phyloP scores from a whole-genome alignment of 2,329 filamentous ascomycete genomes.

The Phialemonium atrogriseum region DNA sequence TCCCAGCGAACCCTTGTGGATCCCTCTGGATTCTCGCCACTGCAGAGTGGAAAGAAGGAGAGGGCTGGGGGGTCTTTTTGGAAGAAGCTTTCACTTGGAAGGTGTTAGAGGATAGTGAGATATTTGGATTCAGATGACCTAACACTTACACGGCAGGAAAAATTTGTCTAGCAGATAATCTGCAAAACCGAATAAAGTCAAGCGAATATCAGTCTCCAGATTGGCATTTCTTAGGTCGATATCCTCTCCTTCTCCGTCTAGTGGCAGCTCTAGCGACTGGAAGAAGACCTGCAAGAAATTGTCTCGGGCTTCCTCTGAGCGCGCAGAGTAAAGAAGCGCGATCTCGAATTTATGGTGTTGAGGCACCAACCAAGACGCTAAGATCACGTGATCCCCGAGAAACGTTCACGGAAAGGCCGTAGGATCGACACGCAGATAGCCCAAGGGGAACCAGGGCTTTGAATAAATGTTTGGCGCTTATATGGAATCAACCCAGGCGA shows the following conservation, averaged over 20 bases:
- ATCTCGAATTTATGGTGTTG: no score
- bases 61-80: conserved; percentile 16
- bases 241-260: conserved; percentile 10
- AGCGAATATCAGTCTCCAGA: conserved; percentile 6
- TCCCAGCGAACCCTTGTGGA: conserved; percentile 11
- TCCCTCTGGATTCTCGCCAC: conserved; percentile 10
- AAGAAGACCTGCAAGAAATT: conserved; percentile 18
- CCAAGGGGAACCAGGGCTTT: no score
- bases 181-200: conserved; percentile 15
- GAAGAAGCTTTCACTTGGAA: conserved; percentile 19
- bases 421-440: no score
- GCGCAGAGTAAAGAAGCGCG: no score
- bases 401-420: no score
- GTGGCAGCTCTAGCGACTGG: conserved; percentile 10
- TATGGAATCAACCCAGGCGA: no score
- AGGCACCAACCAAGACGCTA: no score
- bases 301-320: conserved; percentile 15
- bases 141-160: conserved; percentile 15
- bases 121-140: not conserved
- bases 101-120: conserved; percentile 5
- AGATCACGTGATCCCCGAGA: no score
- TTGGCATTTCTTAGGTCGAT: conserved; percentile 8
- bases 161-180: conserved; percentile 18
- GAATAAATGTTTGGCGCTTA: no score
- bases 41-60: conserved; percentile 15